Evolutionary conservation across 306 rosid species (phyloP), one percentile per base, ranked within the genome.

Genomic region (Boehmeria nivea): DNA sequence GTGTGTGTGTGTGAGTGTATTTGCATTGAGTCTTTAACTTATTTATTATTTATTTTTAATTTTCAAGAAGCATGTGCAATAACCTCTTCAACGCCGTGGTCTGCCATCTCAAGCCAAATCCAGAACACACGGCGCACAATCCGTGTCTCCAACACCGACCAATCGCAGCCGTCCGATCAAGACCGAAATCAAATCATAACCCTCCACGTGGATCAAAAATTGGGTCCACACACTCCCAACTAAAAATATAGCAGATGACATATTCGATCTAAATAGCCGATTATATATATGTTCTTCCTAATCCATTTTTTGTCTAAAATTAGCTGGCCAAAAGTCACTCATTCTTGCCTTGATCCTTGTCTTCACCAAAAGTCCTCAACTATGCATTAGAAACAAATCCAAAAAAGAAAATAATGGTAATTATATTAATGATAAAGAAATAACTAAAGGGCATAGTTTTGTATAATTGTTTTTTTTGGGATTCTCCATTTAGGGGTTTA

Each of bases 51-150:
- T 34, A n/a, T 49, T 36, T 66, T 9, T 31, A 3, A 2, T 50
- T 50, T 50, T 24, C 24, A 5, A 31, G 23, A 14, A 17, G 64
- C 68, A 60, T 53, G 72, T 69, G 66, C 18, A 24, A 24, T 50
- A 50, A 53, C 20, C 44, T 51, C 44, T n/a, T 16, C 71, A 31
- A 64, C 69, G 70, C 58, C 73, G 71, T 61, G 81, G 76, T 79
- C 70, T 50, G 78, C 78, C 81, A 58, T 63, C 69, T 17, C 19
- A 39, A 65, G 54, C 37, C 60, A 48, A 57, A 27, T 49, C 72
- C 85, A 34, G 40, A 75, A 79, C 85, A 68, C 70, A 72, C 66
- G 81, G 71, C 81, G 26, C 12, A 48, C 59, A 78, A 75, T 68
- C 63, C 37, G 81, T 79, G 76, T 65, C 67, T 54, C 63, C 68